Evolutionary conservation across 140 eudicot species (phyloP).

Genomic region (Oenanthe javanica): DNA sequence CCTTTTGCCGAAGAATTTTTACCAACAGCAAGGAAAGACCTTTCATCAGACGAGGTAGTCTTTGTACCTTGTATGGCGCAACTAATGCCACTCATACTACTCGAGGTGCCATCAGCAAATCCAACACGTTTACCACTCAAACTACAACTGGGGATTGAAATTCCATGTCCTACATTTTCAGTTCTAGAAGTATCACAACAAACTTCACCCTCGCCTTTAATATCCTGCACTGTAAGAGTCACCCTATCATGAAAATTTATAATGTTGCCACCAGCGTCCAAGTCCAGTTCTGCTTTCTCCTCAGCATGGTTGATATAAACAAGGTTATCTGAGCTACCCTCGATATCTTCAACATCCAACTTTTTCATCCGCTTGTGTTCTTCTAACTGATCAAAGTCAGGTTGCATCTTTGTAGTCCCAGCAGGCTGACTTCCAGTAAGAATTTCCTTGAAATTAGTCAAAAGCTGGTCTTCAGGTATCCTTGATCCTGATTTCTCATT

Average conservation of each 20-base stretch:
- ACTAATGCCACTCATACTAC: conserved; percentile 12
- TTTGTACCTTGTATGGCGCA: conserved; percentile 18
- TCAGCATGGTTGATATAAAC: conserved; percentile 17
- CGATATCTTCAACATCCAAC: conserved; percentile 17
- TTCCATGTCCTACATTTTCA: conserved; percentile 19
- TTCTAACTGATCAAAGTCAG: conserved; percentile 21
- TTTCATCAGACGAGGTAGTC: conserved; percentile 17
- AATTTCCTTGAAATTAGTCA: conserved; percentile 23
- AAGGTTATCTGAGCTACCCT: conserved; percentile 16
- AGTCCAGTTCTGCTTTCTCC: conserved; percentile 17
- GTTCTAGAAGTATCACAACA: conserved; percentile 10
- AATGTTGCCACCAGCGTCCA: conserved; percentile 18
- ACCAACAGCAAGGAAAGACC: conserved; percentile 12
- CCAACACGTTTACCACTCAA: conserved; percentile 12
- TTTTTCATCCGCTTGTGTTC: conserved; percentile 16
- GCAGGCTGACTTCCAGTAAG: conserved; percentile 26
- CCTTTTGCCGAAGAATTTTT: conserved; percentile 18
- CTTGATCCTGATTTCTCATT: conserved; percentile 37
- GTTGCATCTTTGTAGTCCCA: conserved; percentile 10
- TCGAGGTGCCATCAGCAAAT: conserved; percentile 4
- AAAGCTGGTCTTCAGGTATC: conserved; percentile 38
- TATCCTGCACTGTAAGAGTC: background rate
- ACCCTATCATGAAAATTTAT: conserved; percentile 18
- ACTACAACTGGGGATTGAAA: conserved; percentile 1
- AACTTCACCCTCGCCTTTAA: conserved; percentile 12